These are phyloP conservation scores for Clarkia xantiana DNA, from an alignment of 345 rosid species.

Conservation along the genomic window DNA sequence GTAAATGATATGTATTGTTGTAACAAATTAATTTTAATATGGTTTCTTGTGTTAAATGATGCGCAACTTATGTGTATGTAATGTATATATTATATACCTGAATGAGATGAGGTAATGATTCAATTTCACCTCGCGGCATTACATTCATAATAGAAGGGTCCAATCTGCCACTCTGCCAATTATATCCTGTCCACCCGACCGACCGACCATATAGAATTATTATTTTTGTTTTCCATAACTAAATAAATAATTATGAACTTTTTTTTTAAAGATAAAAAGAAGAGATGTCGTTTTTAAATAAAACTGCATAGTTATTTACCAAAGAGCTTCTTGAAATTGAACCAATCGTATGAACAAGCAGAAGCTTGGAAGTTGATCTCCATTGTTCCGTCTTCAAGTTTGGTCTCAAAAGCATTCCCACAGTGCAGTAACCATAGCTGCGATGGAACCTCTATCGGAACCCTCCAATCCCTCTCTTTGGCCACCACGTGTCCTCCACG, in stretches of 20 bases:
- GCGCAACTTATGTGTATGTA: no score
- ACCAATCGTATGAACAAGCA: constrained; percentile 76
- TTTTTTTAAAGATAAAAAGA: no score
- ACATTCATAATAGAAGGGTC: constrained; percentile 74
- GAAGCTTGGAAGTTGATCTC: constrained; percentile 47
- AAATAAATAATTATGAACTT: no score
- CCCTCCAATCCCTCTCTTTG: constrained; percentile 50
- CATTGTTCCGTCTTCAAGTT: constrained; percentile 28
- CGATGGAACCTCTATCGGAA: constrained; percentile 57
- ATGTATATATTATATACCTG: constrained; percentile 18
- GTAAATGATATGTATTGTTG: no score
- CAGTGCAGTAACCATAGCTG: constrained; percentile 67
- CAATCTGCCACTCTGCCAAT: constrained; percentile 59
- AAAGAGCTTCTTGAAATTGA: constrained; percentile 65
- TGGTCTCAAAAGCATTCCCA: constrained; percentile 55
- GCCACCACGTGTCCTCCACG: constrained; percentile 25
- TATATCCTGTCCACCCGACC: constrained; percentile 35
- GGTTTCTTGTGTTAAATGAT: no score
- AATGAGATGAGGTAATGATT: constrained; percentile 51
- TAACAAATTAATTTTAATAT: no score
- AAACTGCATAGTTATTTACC: constrained; percentile 17
- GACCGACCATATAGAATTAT: no score
- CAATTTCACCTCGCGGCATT: constrained; percentile 12
- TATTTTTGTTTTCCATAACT: no score
- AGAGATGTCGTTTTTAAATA: no score